Evolutionary conservation across 176 grass and related monocot species (phyloP).

Genomic region (Cocos nucifera): DNA sequence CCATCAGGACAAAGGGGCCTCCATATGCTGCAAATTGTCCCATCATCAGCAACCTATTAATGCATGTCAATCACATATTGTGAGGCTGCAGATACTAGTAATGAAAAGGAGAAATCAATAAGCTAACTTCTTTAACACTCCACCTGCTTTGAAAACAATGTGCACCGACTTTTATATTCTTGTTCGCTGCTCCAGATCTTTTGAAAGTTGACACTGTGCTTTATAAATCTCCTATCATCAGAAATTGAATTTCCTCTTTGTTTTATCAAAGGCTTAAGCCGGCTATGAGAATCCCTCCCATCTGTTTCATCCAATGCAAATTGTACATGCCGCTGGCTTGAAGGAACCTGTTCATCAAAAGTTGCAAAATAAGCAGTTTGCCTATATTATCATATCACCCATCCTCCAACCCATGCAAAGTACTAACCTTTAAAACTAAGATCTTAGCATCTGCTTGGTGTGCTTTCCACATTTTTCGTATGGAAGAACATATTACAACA

Average conservation of each 20-base stretch:
- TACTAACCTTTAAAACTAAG: conserved; percentile 58
- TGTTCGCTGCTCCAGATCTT: conserved; percentile 96
- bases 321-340: conserved; percentile 53
- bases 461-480: conserved; percentile 86
- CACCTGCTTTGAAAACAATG: conserved; percentile 90
- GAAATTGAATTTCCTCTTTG: conserved; percentile 55
- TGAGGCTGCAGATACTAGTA: not conserved
- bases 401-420: too few species aligned
- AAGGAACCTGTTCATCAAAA: conserved; percentile 55
- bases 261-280: conserved; percentile 64
- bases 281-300: conserved; percentile 46
- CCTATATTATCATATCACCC: too few species aligned
- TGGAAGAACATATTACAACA: conserved; percentile 58
- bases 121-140: conserved; percentile 2
- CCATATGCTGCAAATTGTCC: conserved; percentile 72
- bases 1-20: conserved; percentile 67
- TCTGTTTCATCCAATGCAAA: conserved; percentile 58
- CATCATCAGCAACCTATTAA: conserved; percentile 70
- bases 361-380: too few species aligned
- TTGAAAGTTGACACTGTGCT: conserved; percentile 59
- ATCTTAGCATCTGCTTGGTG: conserved; percentile 56
- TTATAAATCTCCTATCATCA: conserved; percentile 43
- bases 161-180: conserved; percentile 67
- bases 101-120: conserved; percentile 1
- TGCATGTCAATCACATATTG: not conserved